Evolutionary conservation across 345 rosid species (phyloP).

Genomic region (Pistacia vera): DNA sequence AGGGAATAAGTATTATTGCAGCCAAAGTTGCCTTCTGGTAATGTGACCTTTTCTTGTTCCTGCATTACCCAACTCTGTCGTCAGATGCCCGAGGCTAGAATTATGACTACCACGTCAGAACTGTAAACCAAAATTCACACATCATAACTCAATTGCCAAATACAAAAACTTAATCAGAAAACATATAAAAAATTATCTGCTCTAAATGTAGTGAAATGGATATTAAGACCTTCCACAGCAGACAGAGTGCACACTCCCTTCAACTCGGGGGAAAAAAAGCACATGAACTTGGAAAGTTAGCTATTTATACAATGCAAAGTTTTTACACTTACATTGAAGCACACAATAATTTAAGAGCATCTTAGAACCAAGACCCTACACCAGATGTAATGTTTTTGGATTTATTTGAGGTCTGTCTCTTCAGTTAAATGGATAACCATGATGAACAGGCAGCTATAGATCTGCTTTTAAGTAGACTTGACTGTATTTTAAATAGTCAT

Average conservation of each 20-base stretch:
- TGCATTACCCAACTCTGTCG: conserved; percentile 27
- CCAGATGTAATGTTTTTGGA: not conserved
- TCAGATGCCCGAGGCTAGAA: conserved; percentile 3
- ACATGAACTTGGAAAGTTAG: not conserved
- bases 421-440: not conserved
- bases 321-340: not conserved
- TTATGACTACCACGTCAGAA: conserved; percentile 3
- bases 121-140: not conserved
- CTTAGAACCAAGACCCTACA: not conserved
- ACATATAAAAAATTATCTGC: no score
- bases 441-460: not conserved
- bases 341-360: not conserved
- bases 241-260: not conserved
- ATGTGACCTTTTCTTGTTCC: conserved; percentile 48
- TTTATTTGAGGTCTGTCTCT: conserved; percentile 5
- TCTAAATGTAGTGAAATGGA: not conserved
- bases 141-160: no score
- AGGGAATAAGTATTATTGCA: conserved; percentile 43
- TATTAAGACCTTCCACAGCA: not conserved
- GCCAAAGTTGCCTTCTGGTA: conserved; percentile 49
- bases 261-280: not conserved
- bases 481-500: not conserved
- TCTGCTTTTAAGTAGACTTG: not conserved
- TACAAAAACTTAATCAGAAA: not conserved
- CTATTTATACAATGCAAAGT: not conserved